These are phyloP conservation scores for Globisporangium splendens DNA, from an alignment of 352 stramenopile species.

Conservation along the genomic window DNA sequence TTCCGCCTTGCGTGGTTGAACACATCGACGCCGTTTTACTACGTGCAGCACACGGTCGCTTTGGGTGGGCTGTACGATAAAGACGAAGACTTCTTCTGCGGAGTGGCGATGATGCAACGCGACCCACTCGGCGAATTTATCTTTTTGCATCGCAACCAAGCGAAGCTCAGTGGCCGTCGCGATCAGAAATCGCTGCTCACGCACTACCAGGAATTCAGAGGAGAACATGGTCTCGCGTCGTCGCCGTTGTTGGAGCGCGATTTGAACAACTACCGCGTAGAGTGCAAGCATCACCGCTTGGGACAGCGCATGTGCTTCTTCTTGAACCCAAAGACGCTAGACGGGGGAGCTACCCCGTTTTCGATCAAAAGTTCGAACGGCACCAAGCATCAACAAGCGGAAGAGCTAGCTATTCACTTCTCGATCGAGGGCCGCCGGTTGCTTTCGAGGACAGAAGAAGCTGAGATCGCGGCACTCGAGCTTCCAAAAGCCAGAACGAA, in stretches of 20 bases:
- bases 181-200: constrained; percentile 62
- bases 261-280: constrained; percentile 68
- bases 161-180: constrained; percentile 61
- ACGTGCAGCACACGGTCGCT: constrained; percentile 52
- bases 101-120: constrained; percentile 74
- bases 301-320: constrained; percentile 67
- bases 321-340: constrained; percentile 37
- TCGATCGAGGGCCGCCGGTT: constrained; percentile 71
- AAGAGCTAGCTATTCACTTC: constrained; percentile 71
- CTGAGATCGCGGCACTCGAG: constrained; percentile 52
- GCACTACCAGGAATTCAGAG: constrained; percentile 75
- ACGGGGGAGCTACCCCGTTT: constrained; percentile 43
- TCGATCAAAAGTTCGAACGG: constrained; percentile 50
- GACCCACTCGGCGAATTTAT: constrained; percentile 68
- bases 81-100: constrained; percentile 62
- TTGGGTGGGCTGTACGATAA: constrained; percentile 50
- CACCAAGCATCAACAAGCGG: constrained; percentile 49
- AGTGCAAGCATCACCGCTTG: constrained; percentile 52
- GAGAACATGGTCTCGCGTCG: constrained; percentile 44
- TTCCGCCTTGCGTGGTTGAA: constrained; percentile 82
- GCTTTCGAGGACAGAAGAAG: constrained; percentile 52
- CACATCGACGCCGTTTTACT: constrained; percentile 63
- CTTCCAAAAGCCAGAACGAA: too few species aligned
- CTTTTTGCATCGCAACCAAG: constrained; percentile 81
- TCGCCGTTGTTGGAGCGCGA: constrained; percentile 48